phyloP scores from a whole-genome alignment of 2,329 filamentous ascomycete species.

The Fusarium coicis region DNA sequence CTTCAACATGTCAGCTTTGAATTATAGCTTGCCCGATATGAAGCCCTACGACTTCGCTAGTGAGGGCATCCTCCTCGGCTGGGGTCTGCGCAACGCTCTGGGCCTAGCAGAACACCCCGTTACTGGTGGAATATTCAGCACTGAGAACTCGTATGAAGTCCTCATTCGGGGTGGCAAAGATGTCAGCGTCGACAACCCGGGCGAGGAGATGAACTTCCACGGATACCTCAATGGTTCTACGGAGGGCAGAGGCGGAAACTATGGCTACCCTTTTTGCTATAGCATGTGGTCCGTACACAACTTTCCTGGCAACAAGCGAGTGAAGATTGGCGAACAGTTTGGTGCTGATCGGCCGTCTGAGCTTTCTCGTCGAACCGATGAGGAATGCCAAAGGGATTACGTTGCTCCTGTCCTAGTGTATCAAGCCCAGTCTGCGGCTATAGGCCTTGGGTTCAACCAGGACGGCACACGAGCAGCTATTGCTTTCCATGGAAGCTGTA shows the following conservation, averaged over 20 bases:
- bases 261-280: slow-evolving; percentile 78
- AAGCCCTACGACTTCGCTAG: slow-evolving; percentile 58
- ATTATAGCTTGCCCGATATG: slow-evolving; percentile 12
- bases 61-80: slow-evolving; percentile 65
- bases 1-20: slow-evolving; percentile 54
- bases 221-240: slow-evolving; percentile 61
- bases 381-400: slow-evolving; percentile 55
- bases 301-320: slow-evolving; percentile 53
- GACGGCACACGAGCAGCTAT: slow-evolving; percentile 71
- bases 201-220: slow-evolving; percentile 79
- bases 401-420: slow-evolving; percentile 67
- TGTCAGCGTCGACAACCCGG: slow-evolving; percentile 75
- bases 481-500: slow-evolving; percentile 78
- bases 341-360: slow-evolving; percentile 43
- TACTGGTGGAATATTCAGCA: slow-evolving; percentile 64
- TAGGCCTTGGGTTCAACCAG: slow-evolving; percentile 75
- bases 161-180: slow-evolving; percentile 67
- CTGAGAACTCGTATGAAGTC: slow-evolving; percentile 78
- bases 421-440: slow-evolving; percentile 74
- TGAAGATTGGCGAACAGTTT: slow-evolving; percentile 64
- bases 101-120: slow-evolving; percentile 72
- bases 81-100: slow-evolving; percentile 73
- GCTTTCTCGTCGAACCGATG: slow-evolving; percentile 53
- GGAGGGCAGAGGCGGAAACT: slow-evolving; percentile 61
- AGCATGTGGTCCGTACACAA: slow-evolving; percentile 68